Evolutionary conservation across 1,284 basidiomycete genomes (phyloP).

Genomic region (Polyporus tsugae): DNA sequence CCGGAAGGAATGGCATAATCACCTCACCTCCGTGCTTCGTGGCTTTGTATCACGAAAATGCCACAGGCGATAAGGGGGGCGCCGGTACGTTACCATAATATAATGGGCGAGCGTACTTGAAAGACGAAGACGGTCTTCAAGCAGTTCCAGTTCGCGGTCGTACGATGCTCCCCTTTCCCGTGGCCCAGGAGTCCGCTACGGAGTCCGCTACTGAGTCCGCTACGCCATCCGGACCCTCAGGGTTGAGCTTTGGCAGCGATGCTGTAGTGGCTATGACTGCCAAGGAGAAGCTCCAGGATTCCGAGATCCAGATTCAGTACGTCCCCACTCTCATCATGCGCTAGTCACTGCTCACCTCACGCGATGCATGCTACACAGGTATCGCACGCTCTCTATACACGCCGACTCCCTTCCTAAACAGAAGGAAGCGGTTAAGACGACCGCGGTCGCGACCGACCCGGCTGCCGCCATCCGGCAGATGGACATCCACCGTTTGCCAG

Average conservation of each 20-base stretch:
- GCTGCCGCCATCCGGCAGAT: slow-evolving; percentile 52
- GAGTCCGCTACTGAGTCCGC: too few relatives aligned
- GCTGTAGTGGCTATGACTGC: not conserved
- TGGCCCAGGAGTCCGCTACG: not conserved
- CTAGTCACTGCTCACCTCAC: not conserved
- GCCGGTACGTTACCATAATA: slow-evolving; percentile 1
- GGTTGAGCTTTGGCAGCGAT: not conserved
- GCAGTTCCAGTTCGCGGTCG: not conserved
- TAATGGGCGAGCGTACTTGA: slow-evolving; percentile 3
- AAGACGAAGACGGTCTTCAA: not conserved
- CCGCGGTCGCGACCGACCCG: slow-evolving; percentile 41
- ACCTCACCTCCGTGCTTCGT: slow-evolving; percentile 19
- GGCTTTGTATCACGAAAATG: slow-evolving; percentile 11
- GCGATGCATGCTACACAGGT: slow-evolving; percentile 35
- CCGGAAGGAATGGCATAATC: slow-evolving; percentile 32
- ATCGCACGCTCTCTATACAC: slow-evolving; percentile 53
- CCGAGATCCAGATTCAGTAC: slow-evolving; percentile 34
- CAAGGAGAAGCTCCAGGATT: slow-evolving; percentile 10
- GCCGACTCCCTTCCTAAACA: slow-evolving; percentile 40
- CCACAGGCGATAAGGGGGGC: slow-evolving; percentile 12
- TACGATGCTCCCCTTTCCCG: not conserved
- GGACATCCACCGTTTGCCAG: slow-evolving; percentile 53
- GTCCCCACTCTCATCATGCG: slow-evolving; percentile 1
- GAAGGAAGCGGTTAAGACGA: slow-evolving; percentile 30
- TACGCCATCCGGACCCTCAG: slow-evolving; percentile 2